A percentile compares a stretch with the other conserved stretches of the same genome.
These are phyloP conservation scores for Microascus cirrosus DNA, from an alignment of 2,329 filamentous ascomycete species.

Conservation along the genomic window DNA sequence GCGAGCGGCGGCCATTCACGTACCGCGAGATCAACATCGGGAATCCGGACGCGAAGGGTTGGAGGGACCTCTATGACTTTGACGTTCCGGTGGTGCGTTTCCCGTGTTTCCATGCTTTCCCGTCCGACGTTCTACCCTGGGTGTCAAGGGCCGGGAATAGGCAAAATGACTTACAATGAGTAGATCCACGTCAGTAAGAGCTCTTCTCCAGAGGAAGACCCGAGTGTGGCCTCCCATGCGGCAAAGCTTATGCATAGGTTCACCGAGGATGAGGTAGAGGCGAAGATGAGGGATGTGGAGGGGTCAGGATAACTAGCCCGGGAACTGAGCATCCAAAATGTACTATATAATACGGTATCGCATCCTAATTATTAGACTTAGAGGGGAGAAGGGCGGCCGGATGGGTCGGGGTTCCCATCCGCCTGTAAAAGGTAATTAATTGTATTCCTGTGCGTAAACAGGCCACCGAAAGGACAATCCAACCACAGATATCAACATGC, in stretches of 20 bases:
- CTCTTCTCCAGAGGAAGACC: conserved; percentile 35
- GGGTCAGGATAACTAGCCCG: neutral
- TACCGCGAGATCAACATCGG: conserved; percentile 63
- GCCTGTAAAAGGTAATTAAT: too few relatives aligned
- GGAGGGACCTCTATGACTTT: conserved; percentile 68
- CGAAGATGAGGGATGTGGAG: conserved; percentile 55
- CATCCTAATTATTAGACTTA: neutral
- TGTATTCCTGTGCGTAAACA: too few relatives aligned
- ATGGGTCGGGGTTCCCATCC: too few relatives aligned
- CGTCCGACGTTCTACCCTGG: neutral
- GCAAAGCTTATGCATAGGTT: conserved; percentile 73
- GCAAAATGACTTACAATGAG: neutral
- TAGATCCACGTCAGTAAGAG: conserved; percentile 54
- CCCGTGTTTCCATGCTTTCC: neutral
- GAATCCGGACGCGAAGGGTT: conserved; percentile 43
- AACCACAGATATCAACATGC: too few relatives aligned
- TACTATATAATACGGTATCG: too few relatives aligned
- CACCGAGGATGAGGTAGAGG: conserved; percentile 52
- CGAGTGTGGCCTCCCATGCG: conserved; percentile 44
- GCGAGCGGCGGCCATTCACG: conserved; percentile 45
- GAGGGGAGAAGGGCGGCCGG: neutral
- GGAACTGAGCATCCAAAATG: too few relatives aligned
- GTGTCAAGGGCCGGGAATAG: neutral
- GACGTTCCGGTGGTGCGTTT: conserved; percentile 64
- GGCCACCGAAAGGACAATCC: too few relatives aligned